Evolutionary conservation across 2,329 filamentous ascomycete genomes (phyloP).

Genomic region (Penicillium hesseltinei): DNA sequence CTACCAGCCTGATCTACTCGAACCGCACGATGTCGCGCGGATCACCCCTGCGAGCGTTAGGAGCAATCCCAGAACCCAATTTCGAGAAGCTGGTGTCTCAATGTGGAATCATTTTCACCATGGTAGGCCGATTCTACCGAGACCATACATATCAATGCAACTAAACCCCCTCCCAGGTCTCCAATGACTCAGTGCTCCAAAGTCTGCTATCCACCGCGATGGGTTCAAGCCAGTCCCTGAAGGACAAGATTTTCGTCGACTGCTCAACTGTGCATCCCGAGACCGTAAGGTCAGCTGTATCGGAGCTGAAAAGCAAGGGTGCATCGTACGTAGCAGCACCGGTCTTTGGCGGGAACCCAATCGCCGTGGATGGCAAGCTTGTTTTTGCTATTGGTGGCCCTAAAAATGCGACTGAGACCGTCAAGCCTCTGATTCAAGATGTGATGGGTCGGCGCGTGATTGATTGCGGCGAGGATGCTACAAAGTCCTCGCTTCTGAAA

Average conservation of each 20-base stretch:
- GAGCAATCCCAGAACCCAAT: constrained; percentile 33
- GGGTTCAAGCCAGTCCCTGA: constrained; percentile 40
- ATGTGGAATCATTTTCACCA: constrained; percentile 43
- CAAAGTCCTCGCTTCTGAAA: constrained; percentile 45
- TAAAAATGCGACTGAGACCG: constrained; percentile 29
- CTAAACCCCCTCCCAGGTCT: constrained; percentile 30
- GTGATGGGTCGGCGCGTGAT: constrained; percentile 47
- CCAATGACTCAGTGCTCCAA: constrained; percentile 42
- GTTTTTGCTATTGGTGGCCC: constrained; percentile 47
- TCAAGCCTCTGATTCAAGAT: constrained; percentile 44
- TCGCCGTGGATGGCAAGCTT: constrained; percentile 47
- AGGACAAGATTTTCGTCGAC: constrained; percentile 79
- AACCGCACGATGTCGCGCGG: constrained; percentile 45
- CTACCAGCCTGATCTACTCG: constrained; percentile 37
- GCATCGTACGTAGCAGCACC: constrained; percentile 43
- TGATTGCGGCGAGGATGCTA: constrained; percentile 45
- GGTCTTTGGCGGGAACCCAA: constrained; percentile 46
- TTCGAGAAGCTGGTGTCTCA: constrained; percentile 37
- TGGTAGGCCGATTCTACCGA: constrained; percentile 24
- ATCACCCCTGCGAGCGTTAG: constrained; percentile 36
- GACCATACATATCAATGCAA: not conserved
- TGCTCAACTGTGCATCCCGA: constrained; percentile 84
- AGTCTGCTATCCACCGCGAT: constrained; percentile 29
- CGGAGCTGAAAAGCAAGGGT: constrained; percentile 34
- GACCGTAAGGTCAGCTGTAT: constrained; percentile 47